Percentiles rank a stretch among this genome's conserved stretches.
These are phyloP conservation scores for Cyberlindnera xylosilytica DNA, from an alignment of 805 yeast species.

Conservation along the genomic window DNA sequence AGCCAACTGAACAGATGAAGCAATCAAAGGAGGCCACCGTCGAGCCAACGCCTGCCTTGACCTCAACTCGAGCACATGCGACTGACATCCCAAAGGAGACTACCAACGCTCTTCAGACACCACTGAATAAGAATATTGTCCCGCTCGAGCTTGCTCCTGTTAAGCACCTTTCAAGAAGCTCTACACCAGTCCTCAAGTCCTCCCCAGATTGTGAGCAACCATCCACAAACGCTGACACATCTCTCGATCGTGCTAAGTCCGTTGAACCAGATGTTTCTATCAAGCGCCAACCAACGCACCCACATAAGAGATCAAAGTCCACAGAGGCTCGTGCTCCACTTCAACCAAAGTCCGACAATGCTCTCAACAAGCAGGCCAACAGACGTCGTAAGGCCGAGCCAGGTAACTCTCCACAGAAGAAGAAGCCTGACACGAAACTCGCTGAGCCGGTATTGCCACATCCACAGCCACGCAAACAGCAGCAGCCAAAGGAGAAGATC, in stretches of 20 bases:
- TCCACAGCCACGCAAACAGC: constrained; percentile 9
- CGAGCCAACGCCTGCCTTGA: too few relatives aligned
- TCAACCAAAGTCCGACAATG: constrained; percentile 14
- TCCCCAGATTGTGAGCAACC: background rate
- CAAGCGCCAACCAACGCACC: background rate
- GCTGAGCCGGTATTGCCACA: too few relatives aligned
- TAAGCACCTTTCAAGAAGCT: constrained; percentile 12
- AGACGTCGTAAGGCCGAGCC: constrained; percentile 32
- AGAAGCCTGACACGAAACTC: constrained; percentile 20
- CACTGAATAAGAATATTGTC: constrained; percentile 5
- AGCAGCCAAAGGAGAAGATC: constrained; percentile 27
- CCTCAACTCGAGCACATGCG: too few relatives aligned
- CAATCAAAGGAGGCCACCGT: too few relatives aligned
- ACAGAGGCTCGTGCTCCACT: constrained; percentile 13
- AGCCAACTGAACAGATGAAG: constrained; percentile 14
- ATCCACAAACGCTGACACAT: background rate
- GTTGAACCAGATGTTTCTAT: constrained; percentile 7
- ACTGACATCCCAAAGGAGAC: too few relatives aligned
- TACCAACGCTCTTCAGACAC: constrained; percentile 10
- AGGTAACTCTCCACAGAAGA: constrained; percentile 29
- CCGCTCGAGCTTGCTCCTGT: constrained; percentile 12
- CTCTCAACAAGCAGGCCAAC: constrained; percentile 19
- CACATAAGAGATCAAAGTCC: constrained; percentile 13
- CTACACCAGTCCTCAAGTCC: constrained; percentile 13
- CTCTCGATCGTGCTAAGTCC: constrained; percentile 13